Evolutionary conservation across 441 rosid genomes (phyloP).

Genomic region (Metrosideros polymorpha): DNA sequence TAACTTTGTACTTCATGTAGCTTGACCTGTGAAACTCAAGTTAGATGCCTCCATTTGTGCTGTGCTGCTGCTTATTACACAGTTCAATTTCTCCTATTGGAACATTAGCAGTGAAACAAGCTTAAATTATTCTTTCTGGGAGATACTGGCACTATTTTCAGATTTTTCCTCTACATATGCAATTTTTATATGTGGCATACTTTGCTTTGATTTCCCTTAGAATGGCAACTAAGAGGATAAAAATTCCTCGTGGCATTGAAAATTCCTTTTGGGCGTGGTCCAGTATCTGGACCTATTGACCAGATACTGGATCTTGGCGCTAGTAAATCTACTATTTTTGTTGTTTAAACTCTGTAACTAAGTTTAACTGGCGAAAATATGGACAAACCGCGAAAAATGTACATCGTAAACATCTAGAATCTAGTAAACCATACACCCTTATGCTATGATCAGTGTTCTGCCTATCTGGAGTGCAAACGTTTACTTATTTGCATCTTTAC

Average conservation of each 20-base stretch:
- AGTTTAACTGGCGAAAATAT: background rate
- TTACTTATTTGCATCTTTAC: background rate
- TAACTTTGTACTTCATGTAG: background rate
- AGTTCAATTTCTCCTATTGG: background rate
- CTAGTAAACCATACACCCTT: background rate
- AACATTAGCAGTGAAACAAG: background rate
- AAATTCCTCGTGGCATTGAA: background rate
- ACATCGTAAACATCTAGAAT: background rate
- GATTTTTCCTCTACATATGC: background rate
- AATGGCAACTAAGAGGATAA: background rate
- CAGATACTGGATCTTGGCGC: background rate
- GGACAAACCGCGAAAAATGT: background rate
- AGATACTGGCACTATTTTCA: background rate
- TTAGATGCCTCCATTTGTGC: background rate
- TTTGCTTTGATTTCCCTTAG: background rate
- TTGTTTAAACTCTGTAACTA: background rate
- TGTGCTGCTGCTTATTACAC: background rate
- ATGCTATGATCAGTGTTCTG: background rate
- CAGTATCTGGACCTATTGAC: background rate
- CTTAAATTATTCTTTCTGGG: background rate
- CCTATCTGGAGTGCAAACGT: background rate
- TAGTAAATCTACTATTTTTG: background rate
- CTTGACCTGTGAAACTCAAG: background rate
- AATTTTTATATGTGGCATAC: background rate
- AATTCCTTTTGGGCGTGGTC: background rate